Base-by-base conservation (phyloP, 1,139 yeast genomes). In the Saccharomyces uvarum region DNA sequence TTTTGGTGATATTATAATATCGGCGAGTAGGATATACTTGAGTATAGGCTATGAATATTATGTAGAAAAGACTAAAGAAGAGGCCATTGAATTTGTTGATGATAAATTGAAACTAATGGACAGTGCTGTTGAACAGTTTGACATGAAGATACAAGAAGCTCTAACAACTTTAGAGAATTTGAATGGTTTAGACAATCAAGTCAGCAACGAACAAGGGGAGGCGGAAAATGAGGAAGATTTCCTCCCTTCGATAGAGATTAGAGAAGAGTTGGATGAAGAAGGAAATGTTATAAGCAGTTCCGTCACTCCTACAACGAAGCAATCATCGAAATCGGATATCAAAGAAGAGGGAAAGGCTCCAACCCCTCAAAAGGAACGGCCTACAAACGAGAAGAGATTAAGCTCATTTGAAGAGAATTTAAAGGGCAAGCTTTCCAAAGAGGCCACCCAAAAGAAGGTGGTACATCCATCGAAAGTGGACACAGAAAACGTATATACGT, bases 201-300 rank as follows among this genome's bases (percentile, higher is more conserved):
- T 24, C n/a, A 11, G 57, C 38, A 11, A 8, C n/a, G 33, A 14
- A 11, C 14, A 53, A 50, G 19, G 42, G 16, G 52, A 53, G 14
- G 58, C 56, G n/a, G 63, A 57, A 9, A 64, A 61, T 4, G 57
- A 61, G 16, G 66, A 63, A 9, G 71, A 69, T 29, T 81, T 77
- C 0, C 67, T 83, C 3, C 89, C 88, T 0, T 70, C 83, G 16
- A 83, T 90, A 84, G 97, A 90, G 56, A 90, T 90, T 24, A 77
- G 84, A 52, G 97, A 91, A 66, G 90, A 86, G 54, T 70, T 91
- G 47, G 97, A 90, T 68, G 96, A 87, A 0, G 83, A 86, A 11
- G 97, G 83, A 0, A 82, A 86, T 59, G 76, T 89, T 0, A 66
- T 85, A 0, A 68, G 60, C 14, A 73, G 77, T 9, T 72, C 74